Base-by-base conservation (phyloP, 768 basidiomycete species). In the Boletellus sp. region DNA sequence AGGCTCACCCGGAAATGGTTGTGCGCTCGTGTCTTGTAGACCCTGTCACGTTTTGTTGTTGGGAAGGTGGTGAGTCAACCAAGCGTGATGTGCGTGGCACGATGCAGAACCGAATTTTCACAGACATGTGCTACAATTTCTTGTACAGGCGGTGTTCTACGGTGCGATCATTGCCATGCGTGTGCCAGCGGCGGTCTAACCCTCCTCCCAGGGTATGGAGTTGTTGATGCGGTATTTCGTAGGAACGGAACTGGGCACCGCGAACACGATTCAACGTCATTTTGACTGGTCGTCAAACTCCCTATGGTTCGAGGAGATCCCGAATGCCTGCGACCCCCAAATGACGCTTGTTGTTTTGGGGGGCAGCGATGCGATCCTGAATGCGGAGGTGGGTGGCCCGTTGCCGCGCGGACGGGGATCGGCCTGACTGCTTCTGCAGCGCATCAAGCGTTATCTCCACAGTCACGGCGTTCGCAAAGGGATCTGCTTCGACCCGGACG, bases 91-190 rank as follows among this genome's bases (percentile, higher is more conserved):
- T 28, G 22, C 26, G 19, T 47, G 22, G 34, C 5, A 26, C 45
- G 47, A 42, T 53, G 37, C 4, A 16, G 36, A 35, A 19, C 13
- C 22, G 15, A 34, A 6, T 48, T 51, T 47, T 39, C 23, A 19
- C 58, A 87, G 91, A 93, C 67, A 82, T 94, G 23, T 94, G 93
- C 65, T 89, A 87, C 71, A 93, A 92, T 63, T 95, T 95, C 69
- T 73, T 94, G 45, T 95, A 94, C 65, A 76, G 81, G 7, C 75
- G 73, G 24, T 84, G 85, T 43, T 73, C 68, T 41, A 85, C 80
- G 26, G 88, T 85, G 68, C 70, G 40, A 23, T 45, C 24, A 48
- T 53, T 40, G 35, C 26, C 42, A 38, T 39, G 55, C 19, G 23
- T 43, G 32, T 28, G 23, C 22, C 42, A 26, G n/a, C 11, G 39